Conservation (phyloP, 2,329 filamentous ascomycete genomes). For the Colletotrichum sp. region DNA sequence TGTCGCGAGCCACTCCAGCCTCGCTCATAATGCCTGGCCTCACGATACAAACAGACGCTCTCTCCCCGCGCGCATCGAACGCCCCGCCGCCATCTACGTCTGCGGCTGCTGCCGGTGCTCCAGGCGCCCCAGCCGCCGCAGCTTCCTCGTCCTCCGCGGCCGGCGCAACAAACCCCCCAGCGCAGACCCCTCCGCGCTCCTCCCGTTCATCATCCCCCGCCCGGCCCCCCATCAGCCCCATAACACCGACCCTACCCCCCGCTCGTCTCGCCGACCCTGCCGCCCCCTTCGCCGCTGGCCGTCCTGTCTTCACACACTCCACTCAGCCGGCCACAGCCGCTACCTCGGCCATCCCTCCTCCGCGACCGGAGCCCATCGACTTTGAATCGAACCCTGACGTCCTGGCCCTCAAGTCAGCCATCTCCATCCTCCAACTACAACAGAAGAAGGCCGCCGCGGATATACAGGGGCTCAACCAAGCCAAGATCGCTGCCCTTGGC, state of each 20-base stretch:
- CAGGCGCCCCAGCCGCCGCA: background rate
- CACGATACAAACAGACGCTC: constrained; percentile 28
- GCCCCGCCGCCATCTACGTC: constrained; percentile 9
- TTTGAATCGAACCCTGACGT: constrained; percentile 80
- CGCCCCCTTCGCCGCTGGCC: constrained; percentile 33
- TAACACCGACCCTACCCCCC: constrained; percentile 54
- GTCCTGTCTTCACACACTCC: constrained; percentile 48
- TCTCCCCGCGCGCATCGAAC: constrained; percentile 25
- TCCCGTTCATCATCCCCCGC: constrained; percentile 47
- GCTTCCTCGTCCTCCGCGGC: background rate
- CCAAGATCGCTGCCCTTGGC: constrained; percentile 73
- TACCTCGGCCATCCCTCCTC: constrained; percentile 43
- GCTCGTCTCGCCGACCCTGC: constrained; percentile 31
- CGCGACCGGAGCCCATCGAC: constrained; percentile 57
- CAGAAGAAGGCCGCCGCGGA: constrained; percentile 78
- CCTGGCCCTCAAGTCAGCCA: constrained; percentile 83
- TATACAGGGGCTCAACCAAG: constrained; percentile 70
- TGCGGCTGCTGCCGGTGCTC: background rate
- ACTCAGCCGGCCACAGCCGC: constrained; percentile 41
- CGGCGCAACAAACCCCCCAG: background rate
- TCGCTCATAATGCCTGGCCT: constrained; percentile 31
- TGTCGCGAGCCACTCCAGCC: constrained; percentile 2
- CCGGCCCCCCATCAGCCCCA: constrained; percentile 58
- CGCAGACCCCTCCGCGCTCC: constrained; percentile 18
- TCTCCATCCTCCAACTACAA: constrained; percentile 87